phyloP scores from a whole-genome alignment of 2,329 filamentous ascomycete genomes.

The Diaporthe destruens region DNA sequence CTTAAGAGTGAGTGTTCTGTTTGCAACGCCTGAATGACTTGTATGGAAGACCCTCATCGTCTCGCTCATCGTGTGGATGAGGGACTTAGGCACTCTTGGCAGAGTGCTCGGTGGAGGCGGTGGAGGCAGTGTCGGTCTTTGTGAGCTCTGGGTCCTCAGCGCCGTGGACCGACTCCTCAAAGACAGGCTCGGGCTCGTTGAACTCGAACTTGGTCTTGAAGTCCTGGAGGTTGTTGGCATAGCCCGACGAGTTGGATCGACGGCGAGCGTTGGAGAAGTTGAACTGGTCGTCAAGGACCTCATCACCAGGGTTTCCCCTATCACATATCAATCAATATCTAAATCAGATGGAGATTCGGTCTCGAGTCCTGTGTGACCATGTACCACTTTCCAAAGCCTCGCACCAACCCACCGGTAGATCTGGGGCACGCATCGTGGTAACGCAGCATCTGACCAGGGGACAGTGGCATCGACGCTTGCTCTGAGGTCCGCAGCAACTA shows the following conservation, averaged over 20 bases:
- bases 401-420: too few relatives aligned
- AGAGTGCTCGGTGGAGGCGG: slow-evolving; percentile 67
- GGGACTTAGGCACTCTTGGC: slow-evolving; percentile 45
- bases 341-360: background rate
- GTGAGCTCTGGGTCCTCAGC: slow-evolving; percentile 69
- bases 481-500: background rate
- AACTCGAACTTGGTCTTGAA: slow-evolving; percentile 98
- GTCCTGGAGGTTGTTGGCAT: slow-evolving; percentile 76
- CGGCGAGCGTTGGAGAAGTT: slow-evolving; percentile 88
- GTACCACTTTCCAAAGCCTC: background rate
- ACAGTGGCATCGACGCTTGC: background rate
- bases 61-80: slow-evolving; percentile 21
- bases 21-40: slow-evolving; percentile 36
- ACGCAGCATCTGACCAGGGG: background rate
- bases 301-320: slow-evolving; percentile 87
- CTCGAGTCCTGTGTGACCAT: background rate
- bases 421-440: background rate
- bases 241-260: slow-evolving; percentile 89
- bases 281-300: slow-evolving; percentile 86
- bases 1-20: slow-evolving; percentile 39
- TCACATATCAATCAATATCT: slow-evolving; percentile 34
- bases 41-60: slow-evolving; percentile 42
- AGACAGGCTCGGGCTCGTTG: slow-evolving; percentile 89
- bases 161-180: slow-evolving; percentile 88
- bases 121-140: slow-evolving; percentile 62